Evolutionary conservation across 164 flowering plant genomes (phyloP).

Genomic region (Sextonia rubra): DNA sequence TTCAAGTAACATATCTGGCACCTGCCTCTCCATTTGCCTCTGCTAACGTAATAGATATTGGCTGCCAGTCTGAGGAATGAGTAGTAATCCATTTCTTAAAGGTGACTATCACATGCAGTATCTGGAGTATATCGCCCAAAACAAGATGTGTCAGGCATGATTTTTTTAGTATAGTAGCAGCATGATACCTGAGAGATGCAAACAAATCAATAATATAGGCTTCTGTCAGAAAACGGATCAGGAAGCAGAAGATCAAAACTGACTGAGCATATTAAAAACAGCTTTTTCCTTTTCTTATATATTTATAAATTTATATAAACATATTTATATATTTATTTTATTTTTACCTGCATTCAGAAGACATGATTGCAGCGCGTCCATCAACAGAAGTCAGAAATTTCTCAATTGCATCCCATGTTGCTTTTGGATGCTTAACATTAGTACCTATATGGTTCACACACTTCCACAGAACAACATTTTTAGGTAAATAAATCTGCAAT

Average conservation of each 20-base stretch:
- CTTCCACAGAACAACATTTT: conserved; percentile 63
- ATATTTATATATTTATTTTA: too few relatives aligned
- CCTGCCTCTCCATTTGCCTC: conserved; percentile 29
- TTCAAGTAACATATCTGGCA: conserved; percentile 27
- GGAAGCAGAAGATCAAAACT: not conserved
- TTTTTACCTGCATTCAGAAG: conserved; percentile 65
- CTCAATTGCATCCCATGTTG: conserved; percentile 57
- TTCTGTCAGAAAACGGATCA: not conserved
- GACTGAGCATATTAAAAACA: not conserved
- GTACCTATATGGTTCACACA: conserved; percentile 67
- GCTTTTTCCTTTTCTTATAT: too few relatives aligned
- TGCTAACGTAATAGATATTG: conserved; percentile 45
- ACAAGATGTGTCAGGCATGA: conserved; percentile 50
- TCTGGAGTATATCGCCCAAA: conserved; percentile 72
- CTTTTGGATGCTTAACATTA: conserved; percentile 38
- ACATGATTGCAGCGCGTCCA: conserved; percentile 57
- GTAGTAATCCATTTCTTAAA: conserved; percentile 62
- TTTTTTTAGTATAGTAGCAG: conserved; percentile 52
- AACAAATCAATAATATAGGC: not conserved
- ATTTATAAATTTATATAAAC: not conserved
- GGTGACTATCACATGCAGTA: conserved; percentile 50
- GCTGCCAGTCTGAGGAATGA: conserved; percentile 83
- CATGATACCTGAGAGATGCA: conserved; percentile 57
- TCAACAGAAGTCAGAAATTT: conserved; percentile 47
- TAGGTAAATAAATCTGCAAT: conserved; percentile 48